Evolutionary conservation across 1,139 yeast species (phyloP).

Genomic region (Yamadazyma aaseri): DNA sequence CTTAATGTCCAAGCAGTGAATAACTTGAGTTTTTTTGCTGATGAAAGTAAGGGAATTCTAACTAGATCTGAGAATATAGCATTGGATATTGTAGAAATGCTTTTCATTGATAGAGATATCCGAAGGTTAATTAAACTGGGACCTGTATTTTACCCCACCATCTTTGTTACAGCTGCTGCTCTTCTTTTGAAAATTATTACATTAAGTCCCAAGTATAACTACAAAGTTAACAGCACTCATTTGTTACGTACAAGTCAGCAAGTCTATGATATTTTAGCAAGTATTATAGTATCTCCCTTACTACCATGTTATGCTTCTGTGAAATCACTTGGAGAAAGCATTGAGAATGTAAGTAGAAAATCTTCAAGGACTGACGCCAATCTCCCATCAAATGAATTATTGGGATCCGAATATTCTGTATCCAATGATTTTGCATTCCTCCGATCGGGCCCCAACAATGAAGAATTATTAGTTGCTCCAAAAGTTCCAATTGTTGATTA

Average conservation of each 20-base stretch:
- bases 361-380: not conserved
- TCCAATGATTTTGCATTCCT: not conserved
- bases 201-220: not conserved
- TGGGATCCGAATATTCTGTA: not conserved
- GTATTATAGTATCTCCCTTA: not conserved
- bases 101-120: slow-evolving; percentile 8
- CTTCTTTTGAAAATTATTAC: slow-evolving; percentile 8
- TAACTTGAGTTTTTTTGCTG: not conserved
- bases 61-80: slow-evolving; percentile 8
- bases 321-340: not conserved
- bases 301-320: not conserved
- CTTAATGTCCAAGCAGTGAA: slow-evolving; percentile 8
- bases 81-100: slow-evolving; percentile 9
- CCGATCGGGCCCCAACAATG: not conserved
- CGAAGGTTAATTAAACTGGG: slow-evolving; percentile 8
- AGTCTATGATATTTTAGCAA: not conserved
- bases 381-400: not conserved
- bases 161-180: slow-evolving; percentile 10
- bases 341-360: not conserved
- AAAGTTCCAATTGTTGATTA: slow-evolving; percentile 5
- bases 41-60: slow-evolving; percentile 1
- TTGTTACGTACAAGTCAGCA: not conserved
- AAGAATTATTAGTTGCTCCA: not conserved
- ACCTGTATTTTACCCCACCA: slow-evolving; percentile 10
- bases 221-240: not conserved